Evolutionary conservation across 2,329 filamentous ascomycete genomes (phyloP), one percentile per base, ranked within the genome.

Genomic region (Arachnomyces sp.): DNA sequence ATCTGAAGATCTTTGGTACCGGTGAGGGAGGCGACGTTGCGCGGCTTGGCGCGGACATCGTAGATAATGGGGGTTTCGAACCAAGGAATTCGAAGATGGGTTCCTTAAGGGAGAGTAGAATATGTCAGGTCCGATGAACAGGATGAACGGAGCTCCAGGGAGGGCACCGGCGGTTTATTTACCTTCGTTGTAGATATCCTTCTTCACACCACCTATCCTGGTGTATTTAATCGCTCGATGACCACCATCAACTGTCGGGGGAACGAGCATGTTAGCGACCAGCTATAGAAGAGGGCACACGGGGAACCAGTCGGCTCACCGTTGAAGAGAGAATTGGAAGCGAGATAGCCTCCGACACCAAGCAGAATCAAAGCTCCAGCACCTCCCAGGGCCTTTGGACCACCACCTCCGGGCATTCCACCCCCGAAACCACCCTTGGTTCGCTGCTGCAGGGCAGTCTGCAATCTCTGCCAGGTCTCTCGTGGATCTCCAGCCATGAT

Each of bases 1-100:
- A 98, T 98, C 73, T 98, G 92, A 67, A 98, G 72, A 68, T 98
- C 92, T 75, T 98, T 98, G 60, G 92, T 98, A 54, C 92, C 92
- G 44, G 92, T 98, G 51, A 98, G 78, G 51, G 92, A 96, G 51
- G 92, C 84, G 55, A 98, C 89, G 59, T 94, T 95, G 63, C 92
- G 82, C 57, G 92, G 92, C 74, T 90, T 95, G 45, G 92, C 92
- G 68, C 92, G 90, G 54, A 98, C 92, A 65, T 98, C 90, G 73
- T 96, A 98, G 55, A 89, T 82, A 64, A 98, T 80, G 38, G 92
- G 88, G 3, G 89, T 94, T 70, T 98, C 92, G 67, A 98, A 83
- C 92, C 92, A 98, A 37, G 92, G 92, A 50, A 98, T 81, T 53
- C 82, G 80, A 60, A 98, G 72, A 67, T 98, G 92, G 42, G 92